Conservation (phyloP, 768 basidiomycete genomes). For the Candolleomyces eurysporus region DNA sequence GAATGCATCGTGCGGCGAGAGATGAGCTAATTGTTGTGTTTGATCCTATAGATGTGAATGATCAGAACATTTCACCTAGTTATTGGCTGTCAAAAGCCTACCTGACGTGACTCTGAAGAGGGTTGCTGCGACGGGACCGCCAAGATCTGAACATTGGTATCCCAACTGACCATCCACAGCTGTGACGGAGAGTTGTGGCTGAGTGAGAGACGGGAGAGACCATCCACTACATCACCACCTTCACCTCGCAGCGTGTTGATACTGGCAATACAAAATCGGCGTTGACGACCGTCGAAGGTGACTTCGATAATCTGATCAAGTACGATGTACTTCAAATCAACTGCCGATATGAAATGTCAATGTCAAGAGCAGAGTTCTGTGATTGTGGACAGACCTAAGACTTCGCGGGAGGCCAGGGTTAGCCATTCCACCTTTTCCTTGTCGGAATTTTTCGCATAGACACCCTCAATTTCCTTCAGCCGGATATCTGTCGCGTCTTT, state of each 20-base stretch:
- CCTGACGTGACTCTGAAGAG: not conserved
- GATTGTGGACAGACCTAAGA: conserved; percentile 49
- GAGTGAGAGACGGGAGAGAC: conserved; percentile 46
- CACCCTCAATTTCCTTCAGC: not conserved
- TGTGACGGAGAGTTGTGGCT: conserved; percentile 29
- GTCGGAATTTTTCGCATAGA: not conserved
- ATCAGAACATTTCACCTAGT: not conserved
- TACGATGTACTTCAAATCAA: conserved; percentile 70
- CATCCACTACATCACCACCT: conserved; percentile 35
- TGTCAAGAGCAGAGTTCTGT: conserved; percentile 12
- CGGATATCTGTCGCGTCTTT: conserved; percentile 12
- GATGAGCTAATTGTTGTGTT: not conserved
- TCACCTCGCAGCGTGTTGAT: conserved; percentile 33
- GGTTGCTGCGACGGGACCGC: not conserved
- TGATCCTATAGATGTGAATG: not conserved
- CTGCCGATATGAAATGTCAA: conserved; percentile 35
- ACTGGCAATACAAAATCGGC: conserved; percentile 55
- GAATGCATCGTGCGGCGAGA: conserved; percentile 54
- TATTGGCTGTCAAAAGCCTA: not conserved
- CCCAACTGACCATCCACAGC: conserved; percentile 50
- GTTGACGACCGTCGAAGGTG: conserved; percentile 56
- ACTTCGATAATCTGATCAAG: conserved; percentile 60
- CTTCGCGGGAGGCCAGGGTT: conserved; percentile 59
- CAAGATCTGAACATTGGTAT: not conserved
- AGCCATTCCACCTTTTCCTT: conserved; percentile 55